Evolutionary conservation across 306 rosid genomes (phyloP).

Genomic region (Quercus aquifolioides): DNA sequence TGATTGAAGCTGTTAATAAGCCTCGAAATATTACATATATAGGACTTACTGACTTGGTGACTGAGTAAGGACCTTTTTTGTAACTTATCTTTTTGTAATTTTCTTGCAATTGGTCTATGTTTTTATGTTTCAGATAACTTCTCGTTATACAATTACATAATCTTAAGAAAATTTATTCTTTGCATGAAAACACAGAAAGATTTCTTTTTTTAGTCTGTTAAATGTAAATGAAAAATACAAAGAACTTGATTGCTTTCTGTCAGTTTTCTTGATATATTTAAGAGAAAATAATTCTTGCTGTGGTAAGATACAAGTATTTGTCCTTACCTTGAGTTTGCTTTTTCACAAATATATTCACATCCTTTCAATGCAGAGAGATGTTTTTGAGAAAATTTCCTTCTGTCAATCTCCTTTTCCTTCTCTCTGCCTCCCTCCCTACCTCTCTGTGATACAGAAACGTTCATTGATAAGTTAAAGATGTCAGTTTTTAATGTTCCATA

Average conservation of each 20-base stretch:
- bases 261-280: neutral
- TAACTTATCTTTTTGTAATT: neutral
- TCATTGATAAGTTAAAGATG: neutral
- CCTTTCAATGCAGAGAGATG: neutral
- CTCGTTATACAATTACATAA: neutral
- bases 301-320: neutral
- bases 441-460: neutral
- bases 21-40: slow-evolving; percentile 76
- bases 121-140: neutral
- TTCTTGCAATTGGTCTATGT: neutral
- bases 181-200: neutral
- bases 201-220: neutral
- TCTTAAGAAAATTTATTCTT: neutral
- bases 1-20: slow-evolving; percentile 93
- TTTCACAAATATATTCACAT: neutral
- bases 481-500: neutral
- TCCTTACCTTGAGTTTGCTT: neutral
- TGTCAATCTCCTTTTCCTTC: neutral
- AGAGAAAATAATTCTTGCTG: neutral
- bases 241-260: neutral
- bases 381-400: neutral
- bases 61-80: slow-evolving; percentile 71
- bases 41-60: slow-evolving; percentile 91
- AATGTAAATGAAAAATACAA: neutral
- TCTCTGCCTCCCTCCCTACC: neutral